Evolutionary conservation across 768 basidiomycete genomes (phyloP), one percentile per base, ranked within the genome.

Genomic region (Leccinum broughii): DNA sequence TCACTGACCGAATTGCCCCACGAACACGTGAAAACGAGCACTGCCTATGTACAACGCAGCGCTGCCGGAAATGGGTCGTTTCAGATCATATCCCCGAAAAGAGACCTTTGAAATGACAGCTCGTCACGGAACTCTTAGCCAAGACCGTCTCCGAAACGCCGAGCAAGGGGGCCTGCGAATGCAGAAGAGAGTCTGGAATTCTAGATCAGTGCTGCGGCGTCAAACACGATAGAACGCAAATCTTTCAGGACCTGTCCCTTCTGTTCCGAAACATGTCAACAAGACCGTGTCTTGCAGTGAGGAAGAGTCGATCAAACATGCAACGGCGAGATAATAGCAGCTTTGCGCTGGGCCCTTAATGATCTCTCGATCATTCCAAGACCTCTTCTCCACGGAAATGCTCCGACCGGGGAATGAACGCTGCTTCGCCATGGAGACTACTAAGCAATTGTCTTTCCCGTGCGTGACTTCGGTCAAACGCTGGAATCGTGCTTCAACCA

Each of bases 101-200:
- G 22, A 95, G 73, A 8, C 86, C 87, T 3, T 20, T 46, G 44
- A 46, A 84, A 86, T 71, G 48, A 90, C 26, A 86, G 88, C 70
- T 92, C 90, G 75, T 92, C 90, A 62, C 89, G 87, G 76, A 82
- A 94, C 70, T 96, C 93, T 67, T 87, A 93, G 66, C 93, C 91
- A 46, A 94, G 75, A 11, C 90, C 87, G 72, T 93, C 93, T 51
- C 93, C 93, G 26, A 96, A 80, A 46, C 92, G 85, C 44, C 94
- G 80, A 58, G 89, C 81, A 34, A 76, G 32, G 24, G 95, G 93
- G 34, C 95, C 90, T 71, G 93, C 90, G 17, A 95, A 78, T 74
- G 93, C 90, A 20, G 90, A 90, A 72, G 92, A 14, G 89, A 48
- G 48, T 24, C 48, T 15, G 11, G 46, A 48, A 39, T 10, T 92